Evolutionary conservation across 331 rosid species (phyloP).

Genomic region (Pyrus hybrid): DNA sequence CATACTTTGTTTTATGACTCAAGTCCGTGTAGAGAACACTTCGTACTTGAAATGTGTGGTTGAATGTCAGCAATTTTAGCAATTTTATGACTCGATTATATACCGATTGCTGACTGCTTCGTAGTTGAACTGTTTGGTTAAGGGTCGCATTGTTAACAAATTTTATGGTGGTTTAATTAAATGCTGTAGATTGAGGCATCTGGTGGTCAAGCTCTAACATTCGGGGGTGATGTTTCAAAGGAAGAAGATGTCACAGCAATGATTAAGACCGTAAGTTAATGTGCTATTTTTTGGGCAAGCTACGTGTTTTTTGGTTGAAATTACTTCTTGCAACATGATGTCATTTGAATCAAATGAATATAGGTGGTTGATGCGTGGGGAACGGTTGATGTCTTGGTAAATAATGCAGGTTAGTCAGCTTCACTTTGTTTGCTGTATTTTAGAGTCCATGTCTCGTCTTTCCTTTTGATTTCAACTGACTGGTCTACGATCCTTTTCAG

Average conservation of each 20-base stretch:
- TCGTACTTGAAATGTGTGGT: not conserved
- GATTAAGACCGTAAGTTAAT: conserved; percentile 24
- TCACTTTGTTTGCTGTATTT: not conserved
- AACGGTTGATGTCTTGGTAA: conserved; percentile 28
- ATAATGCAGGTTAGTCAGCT: conserved; percentile 26
- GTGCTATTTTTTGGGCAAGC: not conserved
- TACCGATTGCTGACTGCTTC: not conserved
- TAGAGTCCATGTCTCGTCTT: not conserved
- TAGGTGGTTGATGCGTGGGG: conserved; percentile 41
- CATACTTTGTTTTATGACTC: no score
- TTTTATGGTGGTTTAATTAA: not conserved
- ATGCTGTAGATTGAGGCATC: conserved; percentile 36
- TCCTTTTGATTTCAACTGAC: not conserved
- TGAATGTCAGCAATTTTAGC: not conserved
- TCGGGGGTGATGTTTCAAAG: conserved; percentile 33
- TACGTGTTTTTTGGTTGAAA: not conserved
- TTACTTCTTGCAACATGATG: not conserved
- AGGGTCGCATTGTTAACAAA: not conserved
- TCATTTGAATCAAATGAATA: not conserved
- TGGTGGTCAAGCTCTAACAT: conserved; percentile 33
- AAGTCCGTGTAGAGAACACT: not conserved
- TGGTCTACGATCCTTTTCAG: conserved; percentile 1
- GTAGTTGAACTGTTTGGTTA: not conserved
- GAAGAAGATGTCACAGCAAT: conserved; percentile 33
- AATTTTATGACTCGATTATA: not conserved